Base-by-base conservation (phyloP, 1,284 basidiomycete genomes). In the Sporisorium exsertum region DNA sequence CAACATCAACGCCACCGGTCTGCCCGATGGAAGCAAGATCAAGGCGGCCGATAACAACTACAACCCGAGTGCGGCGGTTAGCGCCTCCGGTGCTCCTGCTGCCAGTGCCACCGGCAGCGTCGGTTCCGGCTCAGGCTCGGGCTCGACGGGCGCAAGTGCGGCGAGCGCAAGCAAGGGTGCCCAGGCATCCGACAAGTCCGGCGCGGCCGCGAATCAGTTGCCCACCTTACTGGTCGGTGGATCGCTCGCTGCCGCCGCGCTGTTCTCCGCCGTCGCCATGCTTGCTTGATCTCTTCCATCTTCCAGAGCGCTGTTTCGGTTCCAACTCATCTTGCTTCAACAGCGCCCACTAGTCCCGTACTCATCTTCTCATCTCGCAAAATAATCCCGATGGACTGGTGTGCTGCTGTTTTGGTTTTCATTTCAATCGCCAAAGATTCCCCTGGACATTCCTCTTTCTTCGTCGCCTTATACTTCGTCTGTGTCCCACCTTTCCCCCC, bases 1-100 rank as follows among this genome's bases (percentile, higher is more conserved):
- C 43, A 81, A 80, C 54, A 67, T 81, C 47, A 55, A 66, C 49
- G 80, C 82, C 2, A 74, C 74, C 10, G 79, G 79, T 15, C 45
- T 82, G 12, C 83, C 83, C 7, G 32, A 56, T 32, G 70, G 70
- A 1, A 46, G 50, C 13, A 37, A 47, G 35, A 79, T 81, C 46
- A 77, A 77, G 59, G 75, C 61, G 9, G 55, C 29, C 7, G 49
- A 72, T 33, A 46, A 58, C 61, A 27, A 50, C 20, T 76, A 76
- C 62, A 58, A 68, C 32, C 68, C 73, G 3, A 46, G 37, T 29
- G 24, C 40, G 10, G 73, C 73, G 12, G 24, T 65, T 8, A 42
- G 56, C 58, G 58, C 71, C 64, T 2, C 57, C 6, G 64, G 49
- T 12, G 64, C 67, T n/a, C n/a, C n/a, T 15, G 43, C 60, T 7